A percentile compares a stretch with the other conserved stretches of the same genome.
phyloP scores from a whole-genome alignment of 352 stramenopile genomes.

The Globisporangium nunn region DNA sequence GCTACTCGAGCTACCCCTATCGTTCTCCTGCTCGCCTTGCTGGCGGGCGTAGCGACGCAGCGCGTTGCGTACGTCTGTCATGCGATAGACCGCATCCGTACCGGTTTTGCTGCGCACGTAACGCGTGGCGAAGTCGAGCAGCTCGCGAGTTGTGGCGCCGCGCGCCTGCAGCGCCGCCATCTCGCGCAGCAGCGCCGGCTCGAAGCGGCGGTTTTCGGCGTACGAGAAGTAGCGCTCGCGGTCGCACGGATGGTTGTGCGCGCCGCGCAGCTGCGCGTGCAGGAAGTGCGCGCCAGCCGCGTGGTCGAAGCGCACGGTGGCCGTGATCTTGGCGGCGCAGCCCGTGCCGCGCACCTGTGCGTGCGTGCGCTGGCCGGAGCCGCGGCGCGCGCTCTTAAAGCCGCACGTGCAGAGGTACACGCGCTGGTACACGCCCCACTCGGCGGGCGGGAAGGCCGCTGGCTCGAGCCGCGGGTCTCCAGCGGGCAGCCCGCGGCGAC shows the following conservation, averaged over 20 bases:
- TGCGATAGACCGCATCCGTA: neutral
- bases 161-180: neutral
- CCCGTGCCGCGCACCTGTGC: conserved; percentile 3
- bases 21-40: too few relatives aligned
- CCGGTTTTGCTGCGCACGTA: neutral
- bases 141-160: neutral
- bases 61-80: too few relatives aligned
- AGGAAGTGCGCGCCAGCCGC: neutral
- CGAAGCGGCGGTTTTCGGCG: conserved; percentile 5
- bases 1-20: too few relatives aligned
- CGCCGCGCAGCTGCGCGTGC: neutral
- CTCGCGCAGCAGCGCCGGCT: conserved; percentile 1
- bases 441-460: neutral
- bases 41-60: too few relatives aligned
- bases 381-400: neutral
- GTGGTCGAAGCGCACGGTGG: neutral
- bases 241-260: conserved; percentile 8
- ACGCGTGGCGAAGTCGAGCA: neutral
- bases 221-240: conserved; percentile 8
- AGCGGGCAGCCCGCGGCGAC: neutral
- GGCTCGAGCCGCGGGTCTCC: neutral
- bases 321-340: conserved; percentile 4
- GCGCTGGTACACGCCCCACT: neutral
- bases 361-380: conserved; percentile 1
- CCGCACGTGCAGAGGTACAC: conserved; percentile 8